Conservation (phyloP, 129 eudicot genomes). For the Solidago caesia region DNA sequence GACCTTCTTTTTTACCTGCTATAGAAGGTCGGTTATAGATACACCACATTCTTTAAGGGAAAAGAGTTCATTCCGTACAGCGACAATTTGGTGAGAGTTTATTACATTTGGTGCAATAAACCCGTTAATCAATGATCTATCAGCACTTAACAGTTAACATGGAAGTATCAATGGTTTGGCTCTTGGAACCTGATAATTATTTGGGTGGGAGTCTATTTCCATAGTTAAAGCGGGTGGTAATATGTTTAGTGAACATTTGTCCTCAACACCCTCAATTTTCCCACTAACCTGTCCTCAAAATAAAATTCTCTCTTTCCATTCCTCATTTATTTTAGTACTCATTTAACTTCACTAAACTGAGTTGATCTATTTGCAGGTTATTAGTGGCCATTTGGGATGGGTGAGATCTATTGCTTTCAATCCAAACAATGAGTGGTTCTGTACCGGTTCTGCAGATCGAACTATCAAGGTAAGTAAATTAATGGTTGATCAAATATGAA, state of each 20-base stretch:
- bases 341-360: not conserved
- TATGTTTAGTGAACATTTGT: not conserved
- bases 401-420: constrained; percentile 94
- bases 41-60: too few species aligned
- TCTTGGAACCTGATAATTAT: not conserved
- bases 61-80: too few species aligned
- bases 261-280: too few species aligned
- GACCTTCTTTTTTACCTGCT: too few species aligned
- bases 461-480: constrained; percentile 69
- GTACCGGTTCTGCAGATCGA: constrained; percentile 98
- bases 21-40: too few species aligned
- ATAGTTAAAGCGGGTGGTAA: not conserved
- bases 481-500: not conserved
- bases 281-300: not conserved
- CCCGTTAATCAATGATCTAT: too few species aligned
- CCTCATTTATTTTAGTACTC: not conserved
- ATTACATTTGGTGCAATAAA: too few species aligned
- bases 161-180: not conserved
- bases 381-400: constrained; percentile 99
- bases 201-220: not conserved
- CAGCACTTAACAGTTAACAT: too few species aligned
- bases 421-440: constrained; percentile 93
- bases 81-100: too few species aligned
- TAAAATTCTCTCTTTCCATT: not conserved
- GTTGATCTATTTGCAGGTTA: constrained; percentile 53